phyloP scores from a whole-genome alignment of 192 early-diverging fungal species.

The Cetraspora pellucida region DNA sequence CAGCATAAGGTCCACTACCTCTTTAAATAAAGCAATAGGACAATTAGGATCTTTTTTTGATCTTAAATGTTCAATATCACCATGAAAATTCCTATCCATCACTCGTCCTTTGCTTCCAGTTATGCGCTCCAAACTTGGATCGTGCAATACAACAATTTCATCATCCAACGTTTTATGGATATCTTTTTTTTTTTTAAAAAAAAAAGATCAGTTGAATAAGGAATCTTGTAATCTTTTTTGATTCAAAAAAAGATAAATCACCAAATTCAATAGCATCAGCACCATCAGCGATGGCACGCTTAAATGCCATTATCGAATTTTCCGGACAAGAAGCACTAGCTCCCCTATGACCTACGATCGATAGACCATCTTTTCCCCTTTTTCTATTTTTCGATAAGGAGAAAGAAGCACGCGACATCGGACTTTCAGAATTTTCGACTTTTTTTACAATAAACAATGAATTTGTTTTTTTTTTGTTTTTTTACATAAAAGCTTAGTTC shows the following conservation, averaged over 20 bases:
- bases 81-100: constrained; percentile 46
- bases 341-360: constrained; percentile 46
- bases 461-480: too few species aligned
- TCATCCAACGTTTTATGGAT: constrained; percentile 55
- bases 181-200: too few species aligned
- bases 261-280: constrained; percentile 56
- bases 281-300: constrained; percentile 55
- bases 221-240: neutral
- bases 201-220: too few species aligned
- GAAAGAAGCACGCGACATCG: too few species aligned
- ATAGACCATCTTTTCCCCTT: neutral
- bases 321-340: constrained; percentile 54
- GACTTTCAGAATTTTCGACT: too few species aligned
- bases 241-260: constrained; percentile 16
- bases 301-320: constrained; percentile 57
- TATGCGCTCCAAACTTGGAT: constrained; percentile 52
- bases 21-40: constrained; percentile 50
- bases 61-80: constrained; percentile 51
- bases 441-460: too few species aligned
- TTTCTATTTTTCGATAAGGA: too few species aligned
- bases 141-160: constrained; percentile 61
- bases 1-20: constrained; percentile 51
- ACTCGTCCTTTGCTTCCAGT: constrained; percentile 52
- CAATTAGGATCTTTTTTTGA: constrained; percentile 50
- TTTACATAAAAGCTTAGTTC: too few species aligned